Evolutionary conservation across 2,329 filamentous ascomycete species (phyloP).

Genomic region (Xylariaceae sp.): DNA sequence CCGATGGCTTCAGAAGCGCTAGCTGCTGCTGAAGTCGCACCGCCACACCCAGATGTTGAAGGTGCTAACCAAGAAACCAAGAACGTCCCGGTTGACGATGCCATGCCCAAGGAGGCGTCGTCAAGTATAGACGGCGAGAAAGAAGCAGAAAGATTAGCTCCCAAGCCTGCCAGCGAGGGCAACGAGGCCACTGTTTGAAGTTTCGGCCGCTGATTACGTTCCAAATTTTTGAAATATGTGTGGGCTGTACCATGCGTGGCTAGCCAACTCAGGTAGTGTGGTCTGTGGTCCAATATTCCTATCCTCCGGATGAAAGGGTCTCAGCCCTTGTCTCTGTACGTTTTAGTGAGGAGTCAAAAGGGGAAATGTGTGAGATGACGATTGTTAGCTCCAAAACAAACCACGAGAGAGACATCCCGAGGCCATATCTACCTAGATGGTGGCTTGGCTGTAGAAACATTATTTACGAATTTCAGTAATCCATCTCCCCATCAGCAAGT

Average conservation of each 20-base stretch:
- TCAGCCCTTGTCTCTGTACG: slow-evolving; percentile 24
- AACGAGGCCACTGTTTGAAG: slow-evolving; percentile 47
- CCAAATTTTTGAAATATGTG: slow-evolving; percentile 1
- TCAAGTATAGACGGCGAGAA: slow-evolving; percentile 55
- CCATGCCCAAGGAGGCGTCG: slow-evolving; percentile 37
- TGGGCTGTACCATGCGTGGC: slow-evolving; percentile 4
- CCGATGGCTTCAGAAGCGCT: slow-evolving; percentile 38
- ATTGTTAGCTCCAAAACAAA: slow-evolving; percentile 16
- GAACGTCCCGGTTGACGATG: slow-evolving; percentile 34
- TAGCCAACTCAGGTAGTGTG: slow-evolving; percentile 4
- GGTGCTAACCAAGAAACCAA: slow-evolving; percentile 55
- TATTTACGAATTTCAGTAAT: slow-evolving; percentile 11
- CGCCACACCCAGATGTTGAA: slow-evolving; percentile 56
- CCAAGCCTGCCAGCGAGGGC: slow-evolving; percentile 59
- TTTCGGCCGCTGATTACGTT: background rate
- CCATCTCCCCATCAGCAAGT: slow-evolving; percentile 10
- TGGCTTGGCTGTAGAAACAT: slow-evolving; percentile 2
- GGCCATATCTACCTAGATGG: background rate
- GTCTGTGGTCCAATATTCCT: slow-evolving; percentile 7
- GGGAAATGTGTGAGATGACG: slow-evolving; percentile 19
- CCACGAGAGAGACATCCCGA: slow-evolving; percentile 6
- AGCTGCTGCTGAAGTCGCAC: slow-evolving; percentile 42
- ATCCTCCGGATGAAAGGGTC: slow-evolving; percentile 14
- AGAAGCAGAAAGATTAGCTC: slow-evolving; percentile 48
- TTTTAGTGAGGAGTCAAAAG: slow-evolving; percentile 27